Percentiles rank a stretch among this genome's conserved stretches.
Conservation (phyloP, 257 asterid genomes). For the Penstemon barbatus region DNA sequence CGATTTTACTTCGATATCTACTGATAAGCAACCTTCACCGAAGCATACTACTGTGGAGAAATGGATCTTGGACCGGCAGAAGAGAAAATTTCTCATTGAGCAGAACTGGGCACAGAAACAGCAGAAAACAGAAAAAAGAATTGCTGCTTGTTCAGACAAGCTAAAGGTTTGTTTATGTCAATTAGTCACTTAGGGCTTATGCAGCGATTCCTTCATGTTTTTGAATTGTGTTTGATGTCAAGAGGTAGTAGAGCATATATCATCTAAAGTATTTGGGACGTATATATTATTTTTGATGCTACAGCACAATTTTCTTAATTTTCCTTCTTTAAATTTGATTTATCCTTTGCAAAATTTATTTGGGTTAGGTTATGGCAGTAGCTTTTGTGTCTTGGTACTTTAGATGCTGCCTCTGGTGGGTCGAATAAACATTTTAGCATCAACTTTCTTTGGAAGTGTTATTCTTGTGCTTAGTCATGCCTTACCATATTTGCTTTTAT, state of each 20-base stretch:
- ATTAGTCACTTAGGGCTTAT: constrained; percentile 18
- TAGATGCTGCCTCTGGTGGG: not conserved
- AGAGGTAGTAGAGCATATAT: constrained; percentile 13
- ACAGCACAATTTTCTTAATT: not conserved
- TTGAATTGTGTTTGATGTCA: constrained; percentile 13
- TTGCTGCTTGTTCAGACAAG: constrained; percentile 68
- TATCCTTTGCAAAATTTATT: no score
- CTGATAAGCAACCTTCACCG: constrained; percentile 68
- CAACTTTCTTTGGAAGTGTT: no score
- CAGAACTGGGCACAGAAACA: constrained; percentile 72
- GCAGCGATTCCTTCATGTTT: constrained; percentile 5
- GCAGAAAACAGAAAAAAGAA: constrained; percentile 70
- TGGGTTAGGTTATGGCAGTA: not conserved
- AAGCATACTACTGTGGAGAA: constrained; percentile 72
- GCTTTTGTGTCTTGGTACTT: not conserved
- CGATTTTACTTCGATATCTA: constrained; percentile 50
- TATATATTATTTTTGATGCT: constrained; percentile 2
- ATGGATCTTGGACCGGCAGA: constrained; percentile 74
- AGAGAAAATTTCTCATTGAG: constrained; percentile 62
- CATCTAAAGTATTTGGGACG: no score
- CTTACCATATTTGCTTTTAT: no score
- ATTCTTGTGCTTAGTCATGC: no score
- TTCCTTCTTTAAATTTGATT: not conserved
- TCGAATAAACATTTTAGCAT: not conserved
- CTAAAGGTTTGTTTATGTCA: constrained; percentile 63